These are phyloP conservation scores for Ochetophila trinervis DNA, from an alignment of 306 rosid genomes.

Conservation along the genomic window DNA sequence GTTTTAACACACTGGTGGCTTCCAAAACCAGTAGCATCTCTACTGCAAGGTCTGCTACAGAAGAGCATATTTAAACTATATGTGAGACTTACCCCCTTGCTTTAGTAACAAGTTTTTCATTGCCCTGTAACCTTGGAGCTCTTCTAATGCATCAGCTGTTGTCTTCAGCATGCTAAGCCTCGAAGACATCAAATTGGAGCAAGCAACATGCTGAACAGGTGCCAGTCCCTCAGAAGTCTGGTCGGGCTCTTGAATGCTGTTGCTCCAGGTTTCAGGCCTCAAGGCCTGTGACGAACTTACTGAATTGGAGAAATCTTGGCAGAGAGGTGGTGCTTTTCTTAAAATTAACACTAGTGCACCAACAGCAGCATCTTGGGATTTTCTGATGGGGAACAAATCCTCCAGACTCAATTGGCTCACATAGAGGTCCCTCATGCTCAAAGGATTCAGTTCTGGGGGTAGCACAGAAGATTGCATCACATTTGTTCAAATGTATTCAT, in stretches of 20 bases:
- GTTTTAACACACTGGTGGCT: slow-evolving; percentile 9
- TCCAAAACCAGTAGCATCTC: slow-evolving; percentile 10
- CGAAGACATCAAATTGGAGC: slow-evolving; percentile 40
- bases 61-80: slow-evolving; percentile 25
- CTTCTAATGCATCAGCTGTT: slow-evolving; percentile 79
- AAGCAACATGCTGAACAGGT: slow-evolving; percentile 22
- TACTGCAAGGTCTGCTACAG: slow-evolving; percentile 4
- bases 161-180: slow-evolving; percentile 46
- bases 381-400: slow-evolving; percentile 53
- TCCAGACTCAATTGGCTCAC: slow-evolving; percentile 51
- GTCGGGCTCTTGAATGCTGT: slow-evolving; percentile 30
- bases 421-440: slow-evolving; percentile 38
- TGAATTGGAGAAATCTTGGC: slow-evolving; percentile 49
- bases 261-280: slow-evolving; percentile 33
- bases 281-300: slow-evolving; percentile 27
- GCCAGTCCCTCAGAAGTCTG: slow-evolving; percentile 12
- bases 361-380: slow-evolving; percentile 79
- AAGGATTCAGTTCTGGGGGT: slow-evolving; percentile 50
- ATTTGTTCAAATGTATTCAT: not conserved
- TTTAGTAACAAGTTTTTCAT: slow-evolving; percentile 58
- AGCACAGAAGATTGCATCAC: slow-evolving; percentile 7
- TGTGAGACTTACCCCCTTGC: slow-evolving; percentile 33
- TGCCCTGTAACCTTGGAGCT: slow-evolving; percentile 66
- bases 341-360: slow-evolving; percentile 74
- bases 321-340: slow-evolving; percentile 75